These are phyloP conservation scores for Pueraria montana DNA, from an alignment of 306 rosid genomes.

Conservation along the genomic window DNA sequence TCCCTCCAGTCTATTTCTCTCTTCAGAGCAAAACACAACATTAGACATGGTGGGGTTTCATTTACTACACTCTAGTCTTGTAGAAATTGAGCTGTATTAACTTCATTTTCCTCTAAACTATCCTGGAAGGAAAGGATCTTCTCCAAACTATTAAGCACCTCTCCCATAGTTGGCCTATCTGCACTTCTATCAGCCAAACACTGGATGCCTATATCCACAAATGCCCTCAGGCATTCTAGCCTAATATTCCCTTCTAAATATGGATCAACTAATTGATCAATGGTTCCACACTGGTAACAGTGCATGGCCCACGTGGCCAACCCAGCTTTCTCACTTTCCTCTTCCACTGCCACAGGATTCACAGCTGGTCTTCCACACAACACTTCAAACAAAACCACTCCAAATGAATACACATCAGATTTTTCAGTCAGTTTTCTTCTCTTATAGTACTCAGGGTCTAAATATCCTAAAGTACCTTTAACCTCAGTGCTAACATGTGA, in stretches of 20 bases:
- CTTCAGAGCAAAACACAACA: too few species aligned
- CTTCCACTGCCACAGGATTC: too few species aligned
- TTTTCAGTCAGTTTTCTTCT: too few species aligned
- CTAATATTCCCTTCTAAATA: constrained; percentile 44
- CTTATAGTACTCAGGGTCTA: too few species aligned
- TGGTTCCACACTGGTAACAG: constrained; percentile 38
- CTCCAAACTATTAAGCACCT: constrained; percentile 53
- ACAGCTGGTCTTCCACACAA: too few species aligned
- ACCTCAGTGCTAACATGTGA: too few species aligned
- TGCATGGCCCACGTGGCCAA: too few species aligned
- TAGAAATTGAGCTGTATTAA: background rate
- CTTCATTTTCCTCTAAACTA: constrained; percentile 37
- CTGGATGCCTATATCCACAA: constrained; percentile 51
- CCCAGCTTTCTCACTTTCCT: too few species aligned
- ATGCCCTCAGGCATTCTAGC: constrained; percentile 45
- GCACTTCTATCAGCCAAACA: constrained; percentile 48
- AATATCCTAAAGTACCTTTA: too few species aligned
- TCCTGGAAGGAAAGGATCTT: constrained; percentile 41
- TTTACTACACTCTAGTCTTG: background rate
- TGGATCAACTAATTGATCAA: constrained; percentile 54
- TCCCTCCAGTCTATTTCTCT: too few species aligned
- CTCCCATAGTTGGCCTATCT: constrained; percentile 60
- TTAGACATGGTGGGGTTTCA: background rate
- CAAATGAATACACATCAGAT: too few species aligned
- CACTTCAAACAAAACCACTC: too few species aligned